Base-by-base conservation (phyloP, 257 asterid species). In the Anisodus acutangulus region DNA sequence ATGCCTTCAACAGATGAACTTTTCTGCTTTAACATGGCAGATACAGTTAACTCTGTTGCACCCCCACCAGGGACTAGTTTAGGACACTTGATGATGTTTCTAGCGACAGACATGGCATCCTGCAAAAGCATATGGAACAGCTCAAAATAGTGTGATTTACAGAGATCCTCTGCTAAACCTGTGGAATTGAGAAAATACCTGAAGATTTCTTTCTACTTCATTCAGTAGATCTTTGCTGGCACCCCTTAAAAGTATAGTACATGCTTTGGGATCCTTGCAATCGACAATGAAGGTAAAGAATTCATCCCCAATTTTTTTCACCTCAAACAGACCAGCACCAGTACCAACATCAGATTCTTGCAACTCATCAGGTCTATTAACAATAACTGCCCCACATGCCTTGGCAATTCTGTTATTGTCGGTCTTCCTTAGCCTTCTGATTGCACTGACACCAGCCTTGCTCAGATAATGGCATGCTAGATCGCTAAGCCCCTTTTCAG, bases 41-140 rank as follows among this genome's bases (percentile, higher is more conserved):
- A 95, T 72, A 97, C 98, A 85, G 99, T 95, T 88, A 93, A 89
- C 92, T 97, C 99, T 5, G 98, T 92, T 67, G 97, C 99, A 79
- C 99, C 99, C 54, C 99, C 98, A 85, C 99, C 99, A 6, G 99
- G 99, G 59, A 97, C 97, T 60, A 97, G 98, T 88, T 95, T 97
- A 1, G 99, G 98, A 86, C 93, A 91, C 88, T 97, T 95, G 49
- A 97, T 90, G 59, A 97, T 95, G 88, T 97, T 97, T 87, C 98
- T 95, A 81, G 99, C 98, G 49, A 93, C 99, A 74, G 97, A 93
- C 98, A 92, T 92, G 19, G 99, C 99, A 87, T 97, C 99, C 99
- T 97, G 90, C 79, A 84, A 60, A 83, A 37, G 63, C 37, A 87
- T 60, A 76, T 51, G 81, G 43, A 76, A 17, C 63, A 7, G 81